phyloP scores from a whole-genome alignment of 148 eudicot genomes.

The Spergularia marina region DNA sequence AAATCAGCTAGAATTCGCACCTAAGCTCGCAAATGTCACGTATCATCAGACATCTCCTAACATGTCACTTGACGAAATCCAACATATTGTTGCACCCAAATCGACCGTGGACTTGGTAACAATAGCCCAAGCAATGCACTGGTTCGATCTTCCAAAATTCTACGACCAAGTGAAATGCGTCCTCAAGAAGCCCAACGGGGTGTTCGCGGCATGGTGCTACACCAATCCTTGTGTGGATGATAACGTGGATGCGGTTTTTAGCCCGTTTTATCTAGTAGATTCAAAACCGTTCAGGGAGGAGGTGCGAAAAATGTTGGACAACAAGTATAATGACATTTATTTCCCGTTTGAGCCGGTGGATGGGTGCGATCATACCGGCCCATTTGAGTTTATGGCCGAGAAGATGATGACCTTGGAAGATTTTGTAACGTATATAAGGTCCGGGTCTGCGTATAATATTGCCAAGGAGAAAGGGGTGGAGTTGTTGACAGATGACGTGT shows the following conservation, averaged over 20 bases:
- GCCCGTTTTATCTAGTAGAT: constrained; percentile 32
- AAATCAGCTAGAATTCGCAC: constrained; percentile 69
- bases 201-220: constrained; percentile 89
- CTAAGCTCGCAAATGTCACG: constrained; percentile 58
- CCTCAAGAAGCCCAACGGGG: constrained; percentile 69
- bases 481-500: constrained; percentile 46
- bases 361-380: constrained; percentile 62
- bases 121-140: constrained; percentile 76
- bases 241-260: constrained; percentile 45
- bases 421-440: constrained; percentile 48
- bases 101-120: constrained; percentile 60
- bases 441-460: constrained; percentile 77
- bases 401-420: constrained; percentile 58
- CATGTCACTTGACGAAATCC: constrained; percentile 36
- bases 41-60: constrained; percentile 51
- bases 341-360: constrained; percentile 73
- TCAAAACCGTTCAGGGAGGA: constrained; percentile 50
- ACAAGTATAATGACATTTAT: constrained; percentile 39
- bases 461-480: constrained; percentile 78
- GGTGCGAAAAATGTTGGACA: constrained; percentile 47
- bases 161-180: constrained; percentile 46
- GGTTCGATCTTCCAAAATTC: constrained; percentile 67
- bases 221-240: constrained; percentile 41
- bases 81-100: constrained; percentile 26
- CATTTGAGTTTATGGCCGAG: constrained; percentile 58